These are phyloP conservation scores for Hypericum perforatum DNA, from an alignment of 345 rosid genomes.

Conservation along the genomic window DNA sequence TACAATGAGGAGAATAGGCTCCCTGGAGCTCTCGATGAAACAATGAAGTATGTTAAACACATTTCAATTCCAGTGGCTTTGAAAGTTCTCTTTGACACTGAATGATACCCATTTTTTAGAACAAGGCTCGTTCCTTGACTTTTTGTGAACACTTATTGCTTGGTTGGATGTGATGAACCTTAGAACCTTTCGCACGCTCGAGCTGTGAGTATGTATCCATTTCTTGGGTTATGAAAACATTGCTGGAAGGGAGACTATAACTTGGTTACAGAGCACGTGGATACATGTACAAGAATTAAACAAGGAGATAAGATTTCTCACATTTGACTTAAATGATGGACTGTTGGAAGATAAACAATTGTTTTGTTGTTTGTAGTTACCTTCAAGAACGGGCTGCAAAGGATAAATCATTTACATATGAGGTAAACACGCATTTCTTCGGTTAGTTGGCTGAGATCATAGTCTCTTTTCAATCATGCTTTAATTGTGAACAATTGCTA, in stretches of 20 bases:
- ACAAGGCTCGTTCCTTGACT: no score
- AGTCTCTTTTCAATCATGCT: not conserved
- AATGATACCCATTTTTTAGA: no score
- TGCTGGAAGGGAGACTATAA: no score
- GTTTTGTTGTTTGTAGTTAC: conserved; percentile 47
- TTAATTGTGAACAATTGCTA: no score
- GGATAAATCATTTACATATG: conserved; percentile 79
- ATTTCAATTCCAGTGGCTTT: conserved; percentile 2
- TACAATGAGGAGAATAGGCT: conserved; percentile 87
- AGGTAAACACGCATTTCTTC: conserved; percentile 40
- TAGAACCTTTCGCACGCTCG: no score
- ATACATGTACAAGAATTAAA: no score
- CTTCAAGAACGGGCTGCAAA: conserved; percentile 66
- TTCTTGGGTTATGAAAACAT: no score
- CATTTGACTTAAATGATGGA: not conserved
- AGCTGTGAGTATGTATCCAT: no score
- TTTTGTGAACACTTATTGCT: not conserved
- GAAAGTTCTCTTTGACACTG: no score
- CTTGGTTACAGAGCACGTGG: no score
- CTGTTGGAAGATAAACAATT: not conserved
- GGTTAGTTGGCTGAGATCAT: not conserved
- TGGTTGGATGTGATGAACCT: no score
- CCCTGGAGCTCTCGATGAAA: conserved; percentile 81
- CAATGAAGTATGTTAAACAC: conserved; percentile 53
- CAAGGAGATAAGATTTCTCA: no score